Evolutionary conservation across 2,329 filamentous ascomycete genomes (phyloP), one percentile per base, ranked within the genome.

Genomic region (Fusarium armeniacum): DNA sequence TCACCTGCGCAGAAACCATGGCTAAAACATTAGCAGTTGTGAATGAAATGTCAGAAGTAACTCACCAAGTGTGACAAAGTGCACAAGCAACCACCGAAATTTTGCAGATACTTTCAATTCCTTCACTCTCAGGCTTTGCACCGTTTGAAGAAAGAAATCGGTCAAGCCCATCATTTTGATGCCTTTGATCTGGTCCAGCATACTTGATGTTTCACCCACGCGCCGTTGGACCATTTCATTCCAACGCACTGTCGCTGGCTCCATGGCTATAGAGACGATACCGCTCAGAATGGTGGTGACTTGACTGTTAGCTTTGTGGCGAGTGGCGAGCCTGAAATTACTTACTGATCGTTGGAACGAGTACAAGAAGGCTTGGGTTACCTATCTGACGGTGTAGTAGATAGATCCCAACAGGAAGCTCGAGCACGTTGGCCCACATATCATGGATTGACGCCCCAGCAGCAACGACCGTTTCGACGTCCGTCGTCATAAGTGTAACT

Each of bases 401-500:
- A 49, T 76, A 82, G 4, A 81, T 73, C 0, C 76, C 79, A n/a
- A 83, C 54, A 0, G 70, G 75, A 16, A 83, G 68, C 30, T 83
- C 80, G 15, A 83, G 62, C 2, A 79, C 49, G 22, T 75, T 74
- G 5, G 81, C 78, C 80, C 81, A 83, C n/a, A 79, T 71, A 6
- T 81, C 80, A 64, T 81, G 76, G 2, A 81, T 56, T 0, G 67
- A 57, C 1, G 70, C 65, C 15, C 77, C 63, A 7, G 76, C 74
- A 11, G 59, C 53, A 2, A 73, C 69, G 11, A 82, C 76, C 0
- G 65, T 67, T 11, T 83, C 82, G 8, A 85, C 78, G 54, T 84
- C 83, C 1, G 81, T 80, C 18, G 79, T 82, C 82, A 85, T 85
- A 10, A 84, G 74, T 1, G 82, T 84, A 6, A 82, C 69, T 2